Evolutionary conservation across 176 grass and related monocot genomes (phyloP), one percentile per base, ranked within the genome.

Genomic region (Dactylis glomerata): DNA sequence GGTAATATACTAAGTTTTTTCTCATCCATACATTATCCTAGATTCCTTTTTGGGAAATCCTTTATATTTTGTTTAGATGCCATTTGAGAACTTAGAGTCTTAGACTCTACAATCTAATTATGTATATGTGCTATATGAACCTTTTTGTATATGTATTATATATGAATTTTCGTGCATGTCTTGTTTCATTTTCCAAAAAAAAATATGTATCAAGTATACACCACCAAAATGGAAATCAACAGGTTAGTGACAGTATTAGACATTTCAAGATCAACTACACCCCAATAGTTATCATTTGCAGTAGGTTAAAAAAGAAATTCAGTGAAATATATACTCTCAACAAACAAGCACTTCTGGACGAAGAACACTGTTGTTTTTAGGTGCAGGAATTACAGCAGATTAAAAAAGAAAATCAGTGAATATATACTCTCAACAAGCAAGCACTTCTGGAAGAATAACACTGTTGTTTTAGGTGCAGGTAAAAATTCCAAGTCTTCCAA

Each of bases 401-500:
- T n/a, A 44, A 82, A 64, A 69, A 54, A 20, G n/a, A 30, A 66
- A 75, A 52, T 31, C 13, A 54, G 14, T 14, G n/a, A 40, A 37
- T 19, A n/a, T 56, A 20, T 56, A 19, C 11, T 66, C 24, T 79
- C 62, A 27, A 16, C 61, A 22, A 76, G 6, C 68, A 38, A 78
- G 22, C 27, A 80, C 28, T 68, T 55, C 30, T 38, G 69, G 54
- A 83, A 68, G 42, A 75, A 34, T 83, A 46, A 42, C 47, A 36
- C 34, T 86, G 51, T 61, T 89, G 69, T 87, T 83, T 24, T 37
- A 89, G 73, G 31, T 85, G 76, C 84, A 92, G 92, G 91, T 34
- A 99, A 86, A 84, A 88, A 80, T 67, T 93, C 90, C 9, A 97
- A 94, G 80, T 96, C 97, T 6, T 90, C 93, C 0, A 99, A 99